Evolutionary conservation across 352 stramenopile species (phyloP), one percentile per base, ranked within the genome.

Genomic region (Phytophthora nicotianae): DNA sequence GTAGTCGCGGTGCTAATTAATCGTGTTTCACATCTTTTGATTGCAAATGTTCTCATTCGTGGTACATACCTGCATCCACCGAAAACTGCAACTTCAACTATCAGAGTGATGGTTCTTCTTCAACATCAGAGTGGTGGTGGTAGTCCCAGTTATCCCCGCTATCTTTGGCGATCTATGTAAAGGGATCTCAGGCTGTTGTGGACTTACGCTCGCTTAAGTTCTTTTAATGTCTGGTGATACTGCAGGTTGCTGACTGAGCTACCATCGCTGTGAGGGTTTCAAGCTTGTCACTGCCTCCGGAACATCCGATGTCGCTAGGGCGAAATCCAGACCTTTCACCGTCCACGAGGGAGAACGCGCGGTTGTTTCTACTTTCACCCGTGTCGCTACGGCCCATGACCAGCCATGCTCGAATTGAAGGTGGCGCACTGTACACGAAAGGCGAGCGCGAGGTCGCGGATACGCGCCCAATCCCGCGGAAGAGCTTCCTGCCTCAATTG

Each of bases 391-490:
- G 65, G 41, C 65, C 69, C 37, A 72, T 71, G 56, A 74, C 65
- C 4, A 74, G 59, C 59, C 65, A 77, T 11, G 69, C 69, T 13
- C 65, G 69, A 19, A 77, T 77, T 21, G 69, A 77, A 70, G 58
- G 68, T 6, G 43, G 60, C 13, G 58, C 50, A n/a, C n/a, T 63
- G 54, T 66, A 60, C 54, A 58, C 55, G 9, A 69, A 58, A 42
- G 17, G 21, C 27, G 58, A 45, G 59, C 37, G 60, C 41, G 56
- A 65, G 14, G 50, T 48, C 21, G 45, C 45, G 13, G 37, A 67
- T 41, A 13, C 43, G 43, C 43, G 38, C 0, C 65, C 40, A 26
- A 29, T 53, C 21, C 50, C 54, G 20, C 47, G 50, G 1, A 71
- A 66, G 24, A 74, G 63, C 27, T 71, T 72, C 41, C 50, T 72